Evolutionary conservation across 768 basidiomycete species (phyloP).

Genomic region (Podaxis rugospora): DNA sequence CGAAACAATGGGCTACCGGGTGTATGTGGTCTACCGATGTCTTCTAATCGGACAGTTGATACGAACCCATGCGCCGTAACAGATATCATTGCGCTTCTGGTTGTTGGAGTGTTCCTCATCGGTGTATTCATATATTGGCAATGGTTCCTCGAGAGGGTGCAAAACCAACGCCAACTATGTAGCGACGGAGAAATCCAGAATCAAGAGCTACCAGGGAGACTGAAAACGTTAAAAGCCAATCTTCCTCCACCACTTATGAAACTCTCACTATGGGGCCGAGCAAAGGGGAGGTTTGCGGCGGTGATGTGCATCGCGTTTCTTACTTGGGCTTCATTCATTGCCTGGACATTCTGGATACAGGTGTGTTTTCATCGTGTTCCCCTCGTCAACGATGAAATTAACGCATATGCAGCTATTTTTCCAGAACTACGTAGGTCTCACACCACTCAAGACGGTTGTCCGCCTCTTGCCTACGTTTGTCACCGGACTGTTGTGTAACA

Average conservation of each 20-base stretch:
- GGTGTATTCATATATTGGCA: conserved; percentile 65
- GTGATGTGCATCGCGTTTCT: conserved; percentile 60
- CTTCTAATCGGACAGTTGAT: not conserved
- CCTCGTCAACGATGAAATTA: too few species aligned
- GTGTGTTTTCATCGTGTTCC: conserved; percentile 8
- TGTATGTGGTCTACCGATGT: conserved; percentile 15
- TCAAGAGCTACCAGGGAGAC: too few species aligned
- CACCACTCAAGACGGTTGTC: conserved; percentile 57
- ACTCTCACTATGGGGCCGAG: conserved; percentile 58
- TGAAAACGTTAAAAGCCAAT: not conserved
- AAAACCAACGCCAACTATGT: conserved; percentile 16
- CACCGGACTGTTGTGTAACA: conserved; percentile 58
- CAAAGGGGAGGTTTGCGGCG: conserved; percentile 54
- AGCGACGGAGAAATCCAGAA: not conserved
- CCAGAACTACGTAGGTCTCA: conserved; percentile 54
- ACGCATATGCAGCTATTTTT: conserved; percentile 53
- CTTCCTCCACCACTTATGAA: conserved; percentile 63
- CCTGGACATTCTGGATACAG: conserved; percentile 40
- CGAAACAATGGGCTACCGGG: conserved; percentile 53
- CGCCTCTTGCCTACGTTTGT: conserved; percentile 71
- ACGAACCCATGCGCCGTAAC: not conserved
- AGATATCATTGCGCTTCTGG: conserved; percentile 70
- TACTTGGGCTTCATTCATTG: conserved; percentile 54
- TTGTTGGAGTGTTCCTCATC: conserved; percentile 55
- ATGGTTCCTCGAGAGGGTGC: conserved; percentile 46